A percentile compares a stretch with the other conserved stretches of the same genome.
Conservation (phyloP, 257 asterid genomes). For the Solanum clarkiae region DNA sequence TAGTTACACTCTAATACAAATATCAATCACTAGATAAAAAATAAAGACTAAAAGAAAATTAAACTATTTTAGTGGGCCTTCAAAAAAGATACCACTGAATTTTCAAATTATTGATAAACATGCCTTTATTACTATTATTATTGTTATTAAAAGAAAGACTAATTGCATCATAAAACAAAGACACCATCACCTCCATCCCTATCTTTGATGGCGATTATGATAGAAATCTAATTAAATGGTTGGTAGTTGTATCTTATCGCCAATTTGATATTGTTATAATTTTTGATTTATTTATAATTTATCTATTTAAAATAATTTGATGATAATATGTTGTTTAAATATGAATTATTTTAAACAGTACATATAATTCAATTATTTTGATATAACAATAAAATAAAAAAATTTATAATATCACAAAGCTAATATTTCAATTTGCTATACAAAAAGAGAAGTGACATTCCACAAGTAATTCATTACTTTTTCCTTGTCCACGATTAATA, state of each 20-base stretch:
- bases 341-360: not conserved
- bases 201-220: not conserved
- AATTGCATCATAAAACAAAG: not conserved
- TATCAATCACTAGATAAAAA: no score
- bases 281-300: not conserved
- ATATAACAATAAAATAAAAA: not conserved
- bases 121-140: not conserved
- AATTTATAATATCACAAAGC: not conserved
- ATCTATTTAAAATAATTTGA: not conserved
- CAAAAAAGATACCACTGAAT: not conserved
- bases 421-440: not conserved
- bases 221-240: not conserved
- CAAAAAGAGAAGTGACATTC: not conserved
- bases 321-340: not conserved
- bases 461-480: not conserved
- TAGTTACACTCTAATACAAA: no score
- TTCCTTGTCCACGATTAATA: no score
- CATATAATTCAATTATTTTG: not conserved
- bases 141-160: not conserved
- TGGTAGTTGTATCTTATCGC: not conserved
- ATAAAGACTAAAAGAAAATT: no score
- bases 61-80: not conserved
- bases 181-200: not conserved
- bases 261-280: not conserved
- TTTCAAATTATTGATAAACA: not conserved